Evolutionary conservation across 1,284 basidiomycete species (phyloP).

Genomic region (Apiotrichum gamsii): DNA sequence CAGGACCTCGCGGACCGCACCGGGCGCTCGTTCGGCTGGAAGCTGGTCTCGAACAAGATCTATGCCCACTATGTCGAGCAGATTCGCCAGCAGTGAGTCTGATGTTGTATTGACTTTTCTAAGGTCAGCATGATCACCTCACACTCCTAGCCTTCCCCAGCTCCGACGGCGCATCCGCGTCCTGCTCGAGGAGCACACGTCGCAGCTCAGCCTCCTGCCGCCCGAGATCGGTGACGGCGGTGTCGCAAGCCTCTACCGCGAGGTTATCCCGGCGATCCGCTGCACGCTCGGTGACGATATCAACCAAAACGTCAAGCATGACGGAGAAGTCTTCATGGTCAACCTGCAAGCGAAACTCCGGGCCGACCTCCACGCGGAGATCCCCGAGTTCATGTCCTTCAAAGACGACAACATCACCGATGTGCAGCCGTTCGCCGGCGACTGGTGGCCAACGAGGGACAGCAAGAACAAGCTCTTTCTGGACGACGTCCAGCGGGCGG

Average conservation of each 20-base stretch:
- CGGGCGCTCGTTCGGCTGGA: slow-evolving; percentile 10
- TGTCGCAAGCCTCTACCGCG: slow-evolving; percentile 9
- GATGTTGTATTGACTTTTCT: too few species aligned
- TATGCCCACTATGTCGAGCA: not conserved
- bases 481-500: too few species aligned
- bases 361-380: not conserved
- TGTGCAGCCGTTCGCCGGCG: not conserved
- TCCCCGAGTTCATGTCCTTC: slow-evolving; percentile 12
- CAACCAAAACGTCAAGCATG: not conserved
- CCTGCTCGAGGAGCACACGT: not conserved
- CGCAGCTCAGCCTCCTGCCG: not conserved
- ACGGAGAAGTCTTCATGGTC: not conserved
- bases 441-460: not conserved
- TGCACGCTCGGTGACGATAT: not conserved
- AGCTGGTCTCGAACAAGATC: slow-evolving; percentile 4
- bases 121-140: too few species aligned
- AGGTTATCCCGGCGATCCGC: slow-evolving; percentile 2
- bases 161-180: too few species aligned
- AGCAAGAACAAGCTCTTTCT: too few species aligned
- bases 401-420: not conserved
- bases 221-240: slow-evolving; percentile 6
- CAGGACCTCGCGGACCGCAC: not conserved
- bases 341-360: slow-evolving; percentile 4
- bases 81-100: not conserved
- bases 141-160: too few species aligned